phyloP scores from a whole-genome alignment of 345 rosid species.

The Diplotaxis tenuifolia region DNA sequence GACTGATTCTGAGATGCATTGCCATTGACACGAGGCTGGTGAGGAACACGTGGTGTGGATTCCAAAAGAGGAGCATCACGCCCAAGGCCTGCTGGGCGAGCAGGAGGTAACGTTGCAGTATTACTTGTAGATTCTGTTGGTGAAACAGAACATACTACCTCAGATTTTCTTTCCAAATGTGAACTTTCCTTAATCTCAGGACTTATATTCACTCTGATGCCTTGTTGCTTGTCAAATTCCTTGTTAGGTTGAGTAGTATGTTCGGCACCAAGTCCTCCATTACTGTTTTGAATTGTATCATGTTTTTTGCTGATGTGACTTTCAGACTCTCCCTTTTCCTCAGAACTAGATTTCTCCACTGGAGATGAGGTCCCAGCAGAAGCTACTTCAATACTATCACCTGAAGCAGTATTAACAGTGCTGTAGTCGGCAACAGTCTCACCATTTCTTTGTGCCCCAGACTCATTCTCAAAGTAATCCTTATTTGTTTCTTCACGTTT shows the following conservation, averaged over 20 bases:
- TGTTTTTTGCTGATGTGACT: conserved; percentile 10
- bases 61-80: conserved; percentile 77
- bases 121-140: conserved; percentile 44
- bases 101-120: conserved; percentile 38
- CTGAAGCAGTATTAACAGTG: not conserved
- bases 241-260: conserved; percentile 15
- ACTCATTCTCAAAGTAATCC: conserved; percentile 10
- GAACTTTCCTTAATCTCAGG: conserved; percentile 33
- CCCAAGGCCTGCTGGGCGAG: conserved; percentile 93
- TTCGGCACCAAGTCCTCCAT: conserved; percentile 21
- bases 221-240: conserved; percentile 29
- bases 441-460: conserved; percentile 23
- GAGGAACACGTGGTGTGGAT: conserved; percentile 70
- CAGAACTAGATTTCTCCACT: conserved; percentile 27
- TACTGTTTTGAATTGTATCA: conserved; percentile 1
- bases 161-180: conserved; percentile 33
- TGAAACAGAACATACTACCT: conserved; percentile 34
- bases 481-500: conserved; percentile 25
- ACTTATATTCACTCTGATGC: conserved; percentile 29
- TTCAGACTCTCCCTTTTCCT: conserved; percentile 34
- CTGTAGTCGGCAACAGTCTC: not conserved
- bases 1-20: conserved; percentile 50
- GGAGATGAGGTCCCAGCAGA: conserved; percentile 5
- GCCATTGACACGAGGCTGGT: conserved; percentile 79
- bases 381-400: conserved; percentile 5